Evolutionary conservation across 75 land plant genomes (phyloP).

Genomic region (Isoetes taiwanensis): DNA sequence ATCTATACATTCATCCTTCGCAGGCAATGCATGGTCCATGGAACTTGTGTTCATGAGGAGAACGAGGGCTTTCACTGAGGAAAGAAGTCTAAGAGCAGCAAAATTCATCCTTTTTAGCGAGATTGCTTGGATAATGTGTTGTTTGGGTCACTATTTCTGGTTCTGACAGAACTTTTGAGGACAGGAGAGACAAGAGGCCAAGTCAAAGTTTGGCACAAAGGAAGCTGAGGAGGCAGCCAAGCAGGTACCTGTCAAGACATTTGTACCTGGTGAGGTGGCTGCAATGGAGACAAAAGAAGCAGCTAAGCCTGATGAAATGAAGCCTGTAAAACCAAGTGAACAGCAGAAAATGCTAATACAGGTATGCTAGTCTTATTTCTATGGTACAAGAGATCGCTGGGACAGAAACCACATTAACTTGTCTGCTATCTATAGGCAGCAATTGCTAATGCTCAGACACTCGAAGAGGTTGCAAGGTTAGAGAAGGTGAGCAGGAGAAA

Average conservation of each 20-base stretch:
- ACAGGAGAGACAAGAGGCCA: slow-evolving; percentile 81
- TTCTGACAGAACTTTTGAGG: slow-evolving; percentile 13
- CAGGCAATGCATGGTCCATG: slow-evolving; percentile 17
- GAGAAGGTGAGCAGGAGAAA: slow-evolving; percentile 43
- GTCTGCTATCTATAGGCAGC: slow-evolving; percentile 54
- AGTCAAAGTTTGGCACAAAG: slow-evolving; percentile 43
- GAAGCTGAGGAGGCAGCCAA: slow-evolving; percentile 58
- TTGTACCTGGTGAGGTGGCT: slow-evolving; percentile 66
- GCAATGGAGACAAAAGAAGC: no score
- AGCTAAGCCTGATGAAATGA: slow-evolving; percentile 11
- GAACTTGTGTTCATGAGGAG: slow-evolving; percentile 4
- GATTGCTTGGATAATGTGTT: no score
- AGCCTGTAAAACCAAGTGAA: background rate
- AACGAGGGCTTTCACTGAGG: no score
- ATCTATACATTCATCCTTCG: slow-evolving; percentile 19
- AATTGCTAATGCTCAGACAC: slow-evolving; percentile 85
- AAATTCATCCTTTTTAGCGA: no score
- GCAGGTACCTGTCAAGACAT: slow-evolving; percentile 42
- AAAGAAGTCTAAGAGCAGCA: no score
- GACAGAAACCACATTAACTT: background rate
- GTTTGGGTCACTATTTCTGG: no score
- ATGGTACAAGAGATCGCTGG: background rate
- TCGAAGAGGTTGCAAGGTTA: slow-evolving; percentile 88
- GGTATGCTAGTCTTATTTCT: background rate
- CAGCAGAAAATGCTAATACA: background rate